Base-by-base conservation (phyloP, 2,329 filamentous ascomycete species). In the Hypoxylon sp. region DNA sequence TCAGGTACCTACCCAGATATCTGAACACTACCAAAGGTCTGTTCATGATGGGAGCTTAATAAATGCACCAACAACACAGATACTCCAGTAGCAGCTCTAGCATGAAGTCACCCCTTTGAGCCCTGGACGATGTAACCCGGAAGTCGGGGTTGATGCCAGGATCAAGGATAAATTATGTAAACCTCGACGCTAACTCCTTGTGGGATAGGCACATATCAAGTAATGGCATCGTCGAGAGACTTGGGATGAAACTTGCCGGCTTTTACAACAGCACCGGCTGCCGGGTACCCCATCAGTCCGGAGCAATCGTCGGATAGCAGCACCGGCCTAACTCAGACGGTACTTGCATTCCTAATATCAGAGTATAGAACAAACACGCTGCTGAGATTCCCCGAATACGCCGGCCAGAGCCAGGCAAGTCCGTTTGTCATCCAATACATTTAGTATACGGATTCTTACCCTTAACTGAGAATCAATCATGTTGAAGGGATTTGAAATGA, bases 401-500 rank as follows among this genome's bases (percentile, higher is more conserved):
- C 19, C 21, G 29, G 23, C 16, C n/a, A 61, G 23, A 16, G 19
- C 23, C 25, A 3, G 19, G 9, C 21, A 32, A 14, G 23, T 14
- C 5, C 9, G 43, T 45, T 21, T 61, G 14, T 16, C 19, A 45
- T 45, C 19, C n/a, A 7, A 25, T 16, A 29, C 23, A 30, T 16
- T 11, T 25, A 23, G 21, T 32, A 37, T 27, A 19, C 3, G 34
- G 23, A 21, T 37, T 47, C 9, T 12, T 25, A 30, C 39, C 52
- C 25, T 30, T 32, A 6, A 12, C 50, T 9, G 6, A 27, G 14
- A 19, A 45, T 41, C 46, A 52, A 50, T 56, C 23, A 52, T 39
- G 21, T 25, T 21, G 21, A 48, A 57, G 30, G 43, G 45, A 47
- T 57, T 48, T 8, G n/a, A 19, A 57, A 57, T 57, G 46, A 19